phyloP scores from a whole-genome alignment of 2,329 filamentous ascomycete genomes.

The Fusarium burgessii region DNA sequence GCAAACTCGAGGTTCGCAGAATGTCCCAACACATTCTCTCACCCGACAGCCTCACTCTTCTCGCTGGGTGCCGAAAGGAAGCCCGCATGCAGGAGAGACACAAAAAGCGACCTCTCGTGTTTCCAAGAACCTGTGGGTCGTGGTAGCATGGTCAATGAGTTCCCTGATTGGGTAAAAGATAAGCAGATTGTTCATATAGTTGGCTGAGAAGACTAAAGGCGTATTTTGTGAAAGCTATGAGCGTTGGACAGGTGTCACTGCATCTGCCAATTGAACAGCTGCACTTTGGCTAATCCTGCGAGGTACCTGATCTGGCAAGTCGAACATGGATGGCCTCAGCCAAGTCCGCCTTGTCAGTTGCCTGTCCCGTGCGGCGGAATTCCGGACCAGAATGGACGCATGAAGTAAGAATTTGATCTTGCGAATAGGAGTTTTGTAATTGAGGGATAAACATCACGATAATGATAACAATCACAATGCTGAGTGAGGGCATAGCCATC shows the following conservation, averaged over 20 bases:
- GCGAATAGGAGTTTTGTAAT: slow-evolving; percentile 2
- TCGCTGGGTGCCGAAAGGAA: slow-evolving; percentile 24
- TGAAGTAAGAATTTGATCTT: background rate
- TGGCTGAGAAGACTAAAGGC: slow-evolving; percentile 22
- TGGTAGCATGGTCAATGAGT: slow-evolving; percentile 2
- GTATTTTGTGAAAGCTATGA: slow-evolving; percentile 29
- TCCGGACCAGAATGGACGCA: slow-evolving; percentile 10
- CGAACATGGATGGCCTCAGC: slow-evolving; percentile 26
- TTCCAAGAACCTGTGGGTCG: slow-evolving; percentile 17
- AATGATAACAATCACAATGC: slow-evolving; percentile 10
- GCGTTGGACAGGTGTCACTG: slow-evolving; percentile 39
- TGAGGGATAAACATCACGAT: slow-evolving; percentile 13
- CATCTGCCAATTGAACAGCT: slow-evolving; percentile 38
- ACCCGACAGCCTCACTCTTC: slow-evolving; percentile 42
- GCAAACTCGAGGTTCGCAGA: slow-evolving; percentile 22
- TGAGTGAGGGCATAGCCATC: background rate
- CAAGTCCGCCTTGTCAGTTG: slow-evolving; percentile 33
- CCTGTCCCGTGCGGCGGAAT: slow-evolving; percentile 23
- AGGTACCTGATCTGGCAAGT: slow-evolving; percentile 35
- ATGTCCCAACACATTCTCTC: slow-evolving; percentile 4
- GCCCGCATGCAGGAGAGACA: slow-evolving; percentile 26
- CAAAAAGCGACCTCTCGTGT: slow-evolving; percentile 29
- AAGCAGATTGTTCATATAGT: slow-evolving; percentile 19
- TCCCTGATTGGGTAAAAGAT: slow-evolving; percentile 22
- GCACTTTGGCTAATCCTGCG: slow-evolving; percentile 25